phyloP scores from a whole-genome alignment of 176 grass and related monocot species.

The Triticum dicoccoides region DNA sequence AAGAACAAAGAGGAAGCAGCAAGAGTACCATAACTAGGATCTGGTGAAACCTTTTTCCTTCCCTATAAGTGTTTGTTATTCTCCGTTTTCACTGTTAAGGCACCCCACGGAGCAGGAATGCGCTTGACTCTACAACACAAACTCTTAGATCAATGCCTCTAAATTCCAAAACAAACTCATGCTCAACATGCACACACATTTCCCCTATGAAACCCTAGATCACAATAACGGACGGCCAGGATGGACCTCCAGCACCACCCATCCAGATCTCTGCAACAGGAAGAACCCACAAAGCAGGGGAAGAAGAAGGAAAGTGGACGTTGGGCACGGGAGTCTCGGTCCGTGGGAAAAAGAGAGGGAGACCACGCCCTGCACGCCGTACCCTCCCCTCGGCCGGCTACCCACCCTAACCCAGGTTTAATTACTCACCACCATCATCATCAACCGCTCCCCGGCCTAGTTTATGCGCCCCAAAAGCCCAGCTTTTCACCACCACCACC shows the following conservation, averaged over 20 bases:
- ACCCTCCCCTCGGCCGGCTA: neutral
- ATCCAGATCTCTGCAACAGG: neutral
- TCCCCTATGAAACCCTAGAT: too few relatives aligned
- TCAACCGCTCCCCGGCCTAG: constrained; percentile 9
- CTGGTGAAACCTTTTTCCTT: too few relatives aligned
- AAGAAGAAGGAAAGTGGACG: neutral
- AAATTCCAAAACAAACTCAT: too few relatives aligned
- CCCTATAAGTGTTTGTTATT: too few relatives aligned
- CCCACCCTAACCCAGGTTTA: constrained; percentile 11
- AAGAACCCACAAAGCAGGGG: neutral
- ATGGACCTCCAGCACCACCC: neutral
- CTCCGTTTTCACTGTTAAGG: too few relatives aligned
- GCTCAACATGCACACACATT: too few relatives aligned
- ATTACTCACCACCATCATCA: neutral
- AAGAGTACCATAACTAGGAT: too few relatives aligned
- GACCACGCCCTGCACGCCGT: constrained; percentile 4
- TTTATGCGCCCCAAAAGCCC: constrained; percentile 33
- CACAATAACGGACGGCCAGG: neutral
- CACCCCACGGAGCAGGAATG: too few relatives aligned
- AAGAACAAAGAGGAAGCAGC: too few relatives aligned
- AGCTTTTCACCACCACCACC: constrained; percentile 30
- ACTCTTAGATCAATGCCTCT: too few relatives aligned
- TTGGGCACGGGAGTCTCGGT: constrained; percentile 11
- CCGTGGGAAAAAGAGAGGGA: constrained; percentile 1
- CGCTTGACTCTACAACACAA: too few relatives aligned